Evolutionary conservation across 192 early-diverging fungal genomes (phyloP), one percentile per base, ranked within the genome.

Genomic region (Coemansia sp.): DNA sequence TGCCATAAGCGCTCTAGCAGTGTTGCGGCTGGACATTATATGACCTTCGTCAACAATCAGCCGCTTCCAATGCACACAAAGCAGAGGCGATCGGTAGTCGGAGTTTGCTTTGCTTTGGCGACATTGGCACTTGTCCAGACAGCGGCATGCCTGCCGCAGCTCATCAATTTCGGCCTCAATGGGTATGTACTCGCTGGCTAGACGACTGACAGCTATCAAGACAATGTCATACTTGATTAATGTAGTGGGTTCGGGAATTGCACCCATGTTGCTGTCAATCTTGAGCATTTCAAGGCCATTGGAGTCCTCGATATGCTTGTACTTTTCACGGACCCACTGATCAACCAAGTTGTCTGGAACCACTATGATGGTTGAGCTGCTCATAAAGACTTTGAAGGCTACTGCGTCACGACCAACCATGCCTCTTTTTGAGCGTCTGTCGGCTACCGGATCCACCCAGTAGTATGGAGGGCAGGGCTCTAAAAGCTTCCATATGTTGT

Each of bases 1-100:
- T 3, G 85, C 84, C 17, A 88, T 55, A 7, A 79, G 58, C 6
- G 76, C 69, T 30, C 75, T 53, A 9, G 64, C 54, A 62, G 83
- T 56, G 56, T 70, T 53, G 66, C 65, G 76, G 12, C 72, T 49
- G 4, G 82, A 80, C 82, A 93, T 80, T 31, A 78, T 74, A 44
- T 92, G 89, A 6, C 91, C 91, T 51, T 93, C 91, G 51, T 93
- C 91, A 10, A 92, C 85, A 51, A 93, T 86, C 17, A 93, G 53
- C 16, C 91, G 72, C 49, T 88, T 83, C 88, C 89, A 93, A 15
- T 83, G 83, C 2, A 93, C 73, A 16, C 82, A 76, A 37, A 86
- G 77, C 5, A 93, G 64, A 17, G 91, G 88, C 2, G 88, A 89
- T 12, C 80, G 61, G 38, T 69, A 66, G 2, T 41, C 12, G 1